A percentile compares a stretch with the other conserved stretches of the same genome.
Evolutionary conservation across 371 early-diverging fungal genomes (phyloP).

Genomic region (Hamiltosporidium magnivora): DNA sequence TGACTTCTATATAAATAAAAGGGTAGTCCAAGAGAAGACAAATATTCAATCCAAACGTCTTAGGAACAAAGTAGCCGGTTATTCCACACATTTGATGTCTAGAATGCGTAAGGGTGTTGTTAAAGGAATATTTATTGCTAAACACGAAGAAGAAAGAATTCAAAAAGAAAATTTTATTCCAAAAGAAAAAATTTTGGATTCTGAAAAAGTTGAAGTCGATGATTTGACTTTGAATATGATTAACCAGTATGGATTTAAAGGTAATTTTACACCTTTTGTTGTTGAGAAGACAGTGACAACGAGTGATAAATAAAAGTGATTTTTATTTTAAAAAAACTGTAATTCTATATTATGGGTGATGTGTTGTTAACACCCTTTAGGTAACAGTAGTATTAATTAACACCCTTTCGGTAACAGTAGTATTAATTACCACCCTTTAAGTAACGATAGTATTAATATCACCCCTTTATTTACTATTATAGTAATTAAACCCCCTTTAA

Average conservation of each 20-base stretch:
- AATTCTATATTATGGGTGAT: no score
- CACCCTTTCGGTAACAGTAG: no score
- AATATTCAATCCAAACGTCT: slow-evolving; percentile 94
- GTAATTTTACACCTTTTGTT: neutral
- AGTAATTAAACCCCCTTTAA: no score
- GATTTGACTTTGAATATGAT: slow-evolving; percentile 61
- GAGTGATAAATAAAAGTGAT: no score
- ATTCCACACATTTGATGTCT: slow-evolving; percentile 99
- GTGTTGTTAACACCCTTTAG: no score
- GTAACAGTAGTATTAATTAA: no score
- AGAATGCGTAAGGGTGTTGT: slow-evolving; percentile 95
- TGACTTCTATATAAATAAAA: slow-evolving; percentile 99
- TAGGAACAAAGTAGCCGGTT: slow-evolving; percentile 99
- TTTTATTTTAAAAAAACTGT: no score
- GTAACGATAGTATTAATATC: no score
- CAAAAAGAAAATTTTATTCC: slow-evolving; percentile 99
- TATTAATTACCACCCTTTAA: no score
- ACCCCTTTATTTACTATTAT: no score
- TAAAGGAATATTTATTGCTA: slow-evolving; percentile 98
- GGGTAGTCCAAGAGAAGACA: slow-evolving; percentile 87
- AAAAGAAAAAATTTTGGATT: slow-evolving; percentile 87
- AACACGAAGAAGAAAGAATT: slow-evolving; percentile 98
- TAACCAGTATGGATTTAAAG: neutral
- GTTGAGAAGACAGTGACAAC: no score
- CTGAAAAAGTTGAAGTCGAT: slow-evolving; percentile 80